Evolutionary conservation across 1,284 basidiomycete genomes (phyloP).

Genomic region (Quambalaria eucalypti): DNA sequence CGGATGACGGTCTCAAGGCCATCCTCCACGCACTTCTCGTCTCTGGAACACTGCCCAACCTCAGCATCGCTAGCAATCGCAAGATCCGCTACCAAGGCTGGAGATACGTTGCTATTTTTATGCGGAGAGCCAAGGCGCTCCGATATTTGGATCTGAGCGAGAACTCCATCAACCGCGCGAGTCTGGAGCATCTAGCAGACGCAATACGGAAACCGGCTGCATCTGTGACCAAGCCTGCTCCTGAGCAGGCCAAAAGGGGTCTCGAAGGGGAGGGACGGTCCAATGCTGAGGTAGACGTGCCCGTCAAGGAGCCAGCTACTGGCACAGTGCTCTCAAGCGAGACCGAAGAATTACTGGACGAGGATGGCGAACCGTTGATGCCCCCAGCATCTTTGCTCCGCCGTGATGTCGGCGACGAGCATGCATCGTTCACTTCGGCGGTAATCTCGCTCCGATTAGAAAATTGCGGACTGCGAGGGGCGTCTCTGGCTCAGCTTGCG

Average conservation of each 20-base stretch:
- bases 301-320: not conserved
- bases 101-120: slow-evolving; percentile 69
- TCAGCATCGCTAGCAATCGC: slow-evolving; percentile 78
- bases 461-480: slow-evolving; percentile 31
- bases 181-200: slow-evolving; percentile 65
- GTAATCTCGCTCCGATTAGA: slow-evolving; percentile 38
- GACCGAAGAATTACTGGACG: slow-evolving; percentile 27
- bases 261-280: too few relatives aligned
- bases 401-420: slow-evolving; percentile 15
- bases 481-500: slow-evolving; percentile 30
- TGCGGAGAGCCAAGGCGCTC: slow-evolving; percentile 64
- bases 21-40: slow-evolving; percentile 83
- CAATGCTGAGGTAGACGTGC: not conserved
- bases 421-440: slow-evolving; percentile 16
- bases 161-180: slow-evolving; percentile 72
- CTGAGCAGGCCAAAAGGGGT: too few relatives aligned
- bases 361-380: slow-evolving; percentile 38
- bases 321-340: not conserved
- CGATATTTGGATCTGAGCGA: slow-evolving; percentile 82
- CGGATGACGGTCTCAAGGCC: slow-evolving; percentile 63
- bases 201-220: slow-evolving; percentile 48
- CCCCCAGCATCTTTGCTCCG: slow-evolving; percentile 28
- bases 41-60: slow-evolving; percentile 67
- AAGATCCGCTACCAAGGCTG: slow-evolving; percentile 70
- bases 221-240: not conserved